Conservation (phyloP, 2,329 filamentous ascomycete species). For the Hypoxylon sp. region DNA sequence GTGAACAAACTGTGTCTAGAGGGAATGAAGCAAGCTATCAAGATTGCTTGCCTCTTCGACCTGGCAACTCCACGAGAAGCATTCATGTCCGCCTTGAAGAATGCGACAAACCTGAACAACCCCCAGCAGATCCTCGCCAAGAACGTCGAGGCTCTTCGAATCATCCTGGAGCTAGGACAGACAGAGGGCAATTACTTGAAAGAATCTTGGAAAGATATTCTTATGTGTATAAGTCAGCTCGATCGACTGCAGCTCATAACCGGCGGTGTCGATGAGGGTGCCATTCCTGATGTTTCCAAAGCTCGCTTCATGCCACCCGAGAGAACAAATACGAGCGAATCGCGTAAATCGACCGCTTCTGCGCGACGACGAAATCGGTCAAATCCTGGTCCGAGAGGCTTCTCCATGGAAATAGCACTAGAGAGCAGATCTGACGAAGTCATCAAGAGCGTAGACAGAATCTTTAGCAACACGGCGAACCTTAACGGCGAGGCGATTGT, state of each 20-base stretch:
- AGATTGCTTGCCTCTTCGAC: slow-evolving; percentile 93
- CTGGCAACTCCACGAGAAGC: slow-evolving; percentile 93
- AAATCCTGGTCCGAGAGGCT: slow-evolving; percentile 71
- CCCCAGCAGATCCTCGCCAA: slow-evolving; percentile 94
- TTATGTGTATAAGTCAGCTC: slow-evolving; percentile 95
- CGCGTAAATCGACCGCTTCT: slow-evolving; percentile 76
- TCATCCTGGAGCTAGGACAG: slow-evolving; percentile 90
- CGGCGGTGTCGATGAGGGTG: slow-evolving; percentile 91
- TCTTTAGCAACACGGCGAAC: slow-evolving; percentile 96
- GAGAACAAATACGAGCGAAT: slow-evolving; percentile 65
- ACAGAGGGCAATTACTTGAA: slow-evolving; percentile 91
- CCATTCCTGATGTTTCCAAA: slow-evolving; percentile 91
- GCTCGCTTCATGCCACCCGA: slow-evolving; percentile 76
- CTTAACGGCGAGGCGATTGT: slow-evolving; percentile 95
- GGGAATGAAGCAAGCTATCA: slow-evolving; percentile 92
- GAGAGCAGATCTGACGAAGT: slow-evolving; percentile 95
- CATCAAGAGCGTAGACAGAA: slow-evolving; percentile 90
- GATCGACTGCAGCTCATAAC: slow-evolving; percentile 96
- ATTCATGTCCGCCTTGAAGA: slow-evolving; percentile 91
- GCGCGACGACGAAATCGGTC: slow-evolving; percentile 64
- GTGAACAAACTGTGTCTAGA: slow-evolving; percentile 94
- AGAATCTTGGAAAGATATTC: slow-evolving; percentile 93
- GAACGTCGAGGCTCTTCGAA: slow-evolving; percentile 94
- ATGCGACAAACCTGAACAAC: slow-evolving; percentile 96
- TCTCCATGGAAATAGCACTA: slow-evolving; percentile 84